Evolutionary conservation across 768 basidiomycete species (phyloP).

Genomic region (Tylopilus intermedius): DNA sequence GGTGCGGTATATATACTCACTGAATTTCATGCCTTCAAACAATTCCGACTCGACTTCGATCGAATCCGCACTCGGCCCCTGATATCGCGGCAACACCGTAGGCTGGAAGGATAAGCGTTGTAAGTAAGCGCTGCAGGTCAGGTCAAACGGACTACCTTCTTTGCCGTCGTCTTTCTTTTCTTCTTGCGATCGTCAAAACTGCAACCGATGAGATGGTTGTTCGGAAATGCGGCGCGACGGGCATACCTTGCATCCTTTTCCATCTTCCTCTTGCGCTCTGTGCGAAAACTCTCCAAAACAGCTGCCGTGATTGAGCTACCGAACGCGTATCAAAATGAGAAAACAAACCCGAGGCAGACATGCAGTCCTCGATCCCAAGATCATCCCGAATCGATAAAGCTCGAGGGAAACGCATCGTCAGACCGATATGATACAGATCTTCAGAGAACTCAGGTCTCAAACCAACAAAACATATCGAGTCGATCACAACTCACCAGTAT

Average conservation of each 20-base stretch:
- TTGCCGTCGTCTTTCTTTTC: slow-evolving; percentile 21
- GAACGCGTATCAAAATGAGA: not conserved
- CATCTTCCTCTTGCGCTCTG: slow-evolving; percentile 72
- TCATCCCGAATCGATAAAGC: slow-evolving; percentile 79
- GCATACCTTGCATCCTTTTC: slow-evolving; percentile 51
- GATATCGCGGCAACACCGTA: slow-evolving; percentile 58
- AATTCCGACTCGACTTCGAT: slow-evolving; percentile 58
- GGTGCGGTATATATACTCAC: slow-evolving; percentile 40
- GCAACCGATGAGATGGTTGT: not conserved
- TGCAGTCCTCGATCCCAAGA: slow-evolving; percentile 63
- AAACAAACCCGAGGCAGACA: slow-evolving; percentile 58
- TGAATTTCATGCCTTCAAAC: slow-evolving; percentile 74
- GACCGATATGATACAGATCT: slow-evolving; percentile 81
- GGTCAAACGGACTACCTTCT: slow-evolving; percentile 22
- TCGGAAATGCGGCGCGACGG: not conserved
- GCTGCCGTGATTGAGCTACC: slow-evolving; percentile 33
- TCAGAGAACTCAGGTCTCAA: slow-evolving; percentile 3
- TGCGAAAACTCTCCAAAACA: slow-evolving; percentile 54
- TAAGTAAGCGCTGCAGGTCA: not conserved
- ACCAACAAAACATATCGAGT: not conserved
- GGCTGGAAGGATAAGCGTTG: slow-evolving; percentile 34
- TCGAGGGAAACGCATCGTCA: slow-evolving; percentile 93
- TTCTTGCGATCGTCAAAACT: slow-evolving; percentile 34
- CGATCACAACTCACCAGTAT: slow-evolving; percentile 48
- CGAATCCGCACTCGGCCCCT: slow-evolving; percentile 57